Percentiles rank a stretch among this genome's conserved stretches.
These are phyloP conservation scores for Gastrodia elata DNA, from an alignment of 106 monocot species.

Conservation along the genomic window DNA sequence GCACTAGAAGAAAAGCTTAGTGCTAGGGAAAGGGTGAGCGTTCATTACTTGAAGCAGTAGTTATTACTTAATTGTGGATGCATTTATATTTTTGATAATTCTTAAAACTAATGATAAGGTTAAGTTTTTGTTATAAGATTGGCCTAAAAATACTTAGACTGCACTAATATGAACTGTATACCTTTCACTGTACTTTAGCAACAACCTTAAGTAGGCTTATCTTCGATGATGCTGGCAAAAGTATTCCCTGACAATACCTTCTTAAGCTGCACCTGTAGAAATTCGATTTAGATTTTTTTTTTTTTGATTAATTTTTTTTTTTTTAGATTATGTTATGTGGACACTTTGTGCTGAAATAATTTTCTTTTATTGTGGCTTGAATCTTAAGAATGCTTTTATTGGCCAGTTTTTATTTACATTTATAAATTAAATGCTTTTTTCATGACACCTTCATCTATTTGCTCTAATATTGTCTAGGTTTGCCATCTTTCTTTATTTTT, in stretches of 20 bases:
- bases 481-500: not conserved
- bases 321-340: not conserved
- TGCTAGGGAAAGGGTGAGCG: slow-evolving; percentile 47
- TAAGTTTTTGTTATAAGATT: not conserved
- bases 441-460: not conserved
- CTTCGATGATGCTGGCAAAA: not conserved
- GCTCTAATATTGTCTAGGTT: not conserved
- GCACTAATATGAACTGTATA: not conserved
- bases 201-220: not conserved
- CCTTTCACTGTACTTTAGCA: not conserved
- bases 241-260: not conserved
- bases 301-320: no score
- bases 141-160: not conserved
- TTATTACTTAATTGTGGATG: not conserved
- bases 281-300: not conserved
- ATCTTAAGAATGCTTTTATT: not conserved
- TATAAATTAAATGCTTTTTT: not conserved
- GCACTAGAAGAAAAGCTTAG: slow-evolving; percentile 46
- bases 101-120: not conserved
- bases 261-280: not conserved
- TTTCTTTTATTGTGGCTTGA: not conserved
- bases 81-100: not conserved
- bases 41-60: not conserved
- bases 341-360: not conserved
- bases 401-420: not conserved